Conservation (phyloP, 2,329 filamentous ascomycete genomes). For the Fusarium brevicatenulatum region DNA sequence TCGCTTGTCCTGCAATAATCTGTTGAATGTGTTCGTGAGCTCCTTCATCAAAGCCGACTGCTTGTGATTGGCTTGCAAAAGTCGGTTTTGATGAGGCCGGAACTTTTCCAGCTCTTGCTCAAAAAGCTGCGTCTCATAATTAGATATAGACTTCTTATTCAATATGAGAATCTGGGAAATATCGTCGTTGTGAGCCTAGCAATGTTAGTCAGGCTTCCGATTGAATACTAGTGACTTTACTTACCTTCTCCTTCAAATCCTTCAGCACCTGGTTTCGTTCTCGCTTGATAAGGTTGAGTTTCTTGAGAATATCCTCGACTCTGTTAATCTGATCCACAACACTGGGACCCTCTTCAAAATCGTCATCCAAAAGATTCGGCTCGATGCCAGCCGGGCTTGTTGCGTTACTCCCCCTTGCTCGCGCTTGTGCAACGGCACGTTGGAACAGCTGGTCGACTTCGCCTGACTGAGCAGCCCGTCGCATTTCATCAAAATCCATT, state of each 20-base stretch:
- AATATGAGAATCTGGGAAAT: constrained; percentile 97
- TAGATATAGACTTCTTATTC: constrained; percentile 96
- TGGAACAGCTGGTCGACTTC: constrained; percentile 92
- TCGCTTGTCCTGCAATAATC: constrained; percentile 90
- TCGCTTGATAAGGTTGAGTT: constrained; percentile 89
- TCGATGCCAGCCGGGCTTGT: constrained; percentile 71
- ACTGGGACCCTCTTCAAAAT: constrained; percentile 83
- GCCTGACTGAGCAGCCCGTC: constrained; percentile 84
- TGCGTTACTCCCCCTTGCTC: constrained; percentile 70
- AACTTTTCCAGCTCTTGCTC: constrained; percentile 98
- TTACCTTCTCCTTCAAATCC: constrained; percentile 96
- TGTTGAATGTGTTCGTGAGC: constrained; percentile 85
- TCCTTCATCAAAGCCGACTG: constrained; percentile 96
- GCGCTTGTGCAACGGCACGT: constrained; percentile 82
- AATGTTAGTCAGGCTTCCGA: constrained; percentile 34
- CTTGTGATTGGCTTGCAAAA: constrained; percentile 94
- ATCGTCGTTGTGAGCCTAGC: constrained; percentile 90
- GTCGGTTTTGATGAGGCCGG: constrained; percentile 87
- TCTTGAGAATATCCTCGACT: constrained; percentile 91
- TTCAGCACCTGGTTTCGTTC: constrained; percentile 93
- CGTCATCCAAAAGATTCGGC: constrained; percentile 87
- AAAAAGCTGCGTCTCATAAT: constrained; percentile 91
- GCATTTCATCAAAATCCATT: constrained; percentile 93
- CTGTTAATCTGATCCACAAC: constrained; percentile 89
- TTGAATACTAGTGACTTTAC: constrained; percentile 29